Conservation (phyloP, 2,329 filamentous ascomycete species). For the Albophoma yamanashiensis region DNA sequence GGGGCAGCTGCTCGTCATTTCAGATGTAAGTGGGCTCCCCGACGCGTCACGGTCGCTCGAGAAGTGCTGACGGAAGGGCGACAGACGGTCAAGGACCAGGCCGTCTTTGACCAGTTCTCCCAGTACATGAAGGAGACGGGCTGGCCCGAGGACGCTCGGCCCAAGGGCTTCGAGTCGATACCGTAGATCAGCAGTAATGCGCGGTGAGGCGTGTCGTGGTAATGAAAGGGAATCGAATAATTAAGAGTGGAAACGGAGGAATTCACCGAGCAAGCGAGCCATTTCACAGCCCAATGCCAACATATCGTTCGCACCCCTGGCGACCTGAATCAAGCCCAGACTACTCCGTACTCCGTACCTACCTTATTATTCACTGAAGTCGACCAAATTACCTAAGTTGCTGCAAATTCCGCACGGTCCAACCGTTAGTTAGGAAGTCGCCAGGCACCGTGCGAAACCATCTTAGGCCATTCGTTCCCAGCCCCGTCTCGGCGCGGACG, state of each 20-base stretch:
- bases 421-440: background rate
- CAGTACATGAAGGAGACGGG: background rate
- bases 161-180: background rate
- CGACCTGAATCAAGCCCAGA: background rate
- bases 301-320: background rate
- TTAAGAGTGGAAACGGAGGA: background rate
- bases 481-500: too few relatives aligned
- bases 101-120: background rate
- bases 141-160: background rate
- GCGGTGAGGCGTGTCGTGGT: background rate
- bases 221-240: background rate
- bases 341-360: too few relatives aligned
- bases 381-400: too few relatives aligned
- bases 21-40: background rate
- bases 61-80: background rate
- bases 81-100: background rate
- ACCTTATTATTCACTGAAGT: too few relatives aligned
- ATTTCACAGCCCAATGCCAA: background rate
- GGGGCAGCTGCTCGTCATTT: constrained; percentile 1
- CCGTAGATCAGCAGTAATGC: background rate
- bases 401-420: too few relatives aligned
- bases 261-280: background rate
- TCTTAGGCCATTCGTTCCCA: background rate
- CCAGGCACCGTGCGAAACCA: background rate
- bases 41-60: background rate